Conservation (phyloP, 106 monocot species). For the Alisma plantagoaquatica region DNA sequence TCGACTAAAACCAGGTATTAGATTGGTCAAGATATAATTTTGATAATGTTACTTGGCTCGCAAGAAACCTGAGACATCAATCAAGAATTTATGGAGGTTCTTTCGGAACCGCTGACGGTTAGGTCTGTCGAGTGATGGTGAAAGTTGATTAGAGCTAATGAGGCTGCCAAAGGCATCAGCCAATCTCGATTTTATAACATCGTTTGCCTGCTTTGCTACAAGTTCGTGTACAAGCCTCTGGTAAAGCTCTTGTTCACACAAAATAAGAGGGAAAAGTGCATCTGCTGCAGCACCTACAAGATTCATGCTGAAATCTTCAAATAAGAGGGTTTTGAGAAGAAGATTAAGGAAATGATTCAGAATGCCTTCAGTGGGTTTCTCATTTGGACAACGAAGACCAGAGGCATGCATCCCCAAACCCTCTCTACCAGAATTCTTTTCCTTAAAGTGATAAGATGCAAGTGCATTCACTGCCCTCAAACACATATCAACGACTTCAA, state of each 20-base stretch:
- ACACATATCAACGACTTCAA: constrained; percentile 82
- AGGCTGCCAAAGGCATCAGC: constrained; percentile 50
- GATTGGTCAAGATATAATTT: no score
- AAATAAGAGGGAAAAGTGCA: constrained; percentile 76
- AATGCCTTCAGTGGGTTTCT: constrained; percentile 41
- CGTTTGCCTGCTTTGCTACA: constrained; percentile 45
- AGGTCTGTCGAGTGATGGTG: constrained; percentile 53
- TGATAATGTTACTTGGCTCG: constrained; percentile 37
- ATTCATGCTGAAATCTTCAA: constrained; percentile 90
- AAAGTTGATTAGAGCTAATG: constrained; percentile 72
- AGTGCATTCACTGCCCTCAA: constrained; percentile 83
- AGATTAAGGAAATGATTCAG: constrained; percentile 60
- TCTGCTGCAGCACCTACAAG: constrained; percentile 79
- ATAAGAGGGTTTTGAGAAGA: constrained; percentile 56
- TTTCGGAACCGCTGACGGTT: constrained; percentile 73
- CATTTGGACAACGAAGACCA: constrained; percentile 30
- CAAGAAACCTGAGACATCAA: constrained; percentile 60
- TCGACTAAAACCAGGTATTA: no score
- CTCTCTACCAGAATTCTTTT: constrained; percentile 36
- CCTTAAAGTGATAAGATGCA: constrained; percentile 76
- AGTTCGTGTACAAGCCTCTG: constrained; percentile 45
- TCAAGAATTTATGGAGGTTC: constrained; percentile 58
- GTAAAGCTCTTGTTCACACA: constrained; percentile 82
- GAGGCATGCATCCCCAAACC: constrained; percentile 40
- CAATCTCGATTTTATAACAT: constrained; percentile 36